A percentile compares a stretch with the other conserved stretches of the same genome.
phyloP scores from a whole-genome alignment of 164 flowering plant species.

The Buxus sempervirens region DNA sequence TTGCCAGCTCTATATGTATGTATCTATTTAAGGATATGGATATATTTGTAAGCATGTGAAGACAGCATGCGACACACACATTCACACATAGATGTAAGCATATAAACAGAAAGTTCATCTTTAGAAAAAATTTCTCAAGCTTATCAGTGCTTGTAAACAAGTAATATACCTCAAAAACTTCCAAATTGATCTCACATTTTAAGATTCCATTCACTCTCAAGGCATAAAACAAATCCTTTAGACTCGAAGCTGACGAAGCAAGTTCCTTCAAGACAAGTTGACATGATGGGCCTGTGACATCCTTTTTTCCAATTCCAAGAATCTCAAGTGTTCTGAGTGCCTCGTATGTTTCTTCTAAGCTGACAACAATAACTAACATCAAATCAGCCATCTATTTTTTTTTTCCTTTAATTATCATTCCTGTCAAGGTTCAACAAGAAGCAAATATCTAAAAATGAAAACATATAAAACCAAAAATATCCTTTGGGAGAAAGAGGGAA shows the following conservation, averaged over 20 bases:
- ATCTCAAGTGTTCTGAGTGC: slow-evolving; percentile 71
- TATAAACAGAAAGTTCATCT: neutral
- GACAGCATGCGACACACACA: no score
- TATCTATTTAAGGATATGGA: no score
- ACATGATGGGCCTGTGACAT: slow-evolving; percentile 49
- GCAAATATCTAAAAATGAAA: neutral
- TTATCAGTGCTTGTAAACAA: neutral
- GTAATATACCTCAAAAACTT: slow-evolving; percentile 52
- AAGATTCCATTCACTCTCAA: slow-evolving; percentile 53
- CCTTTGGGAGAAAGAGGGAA: neutral
- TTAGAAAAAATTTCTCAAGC: neutral
- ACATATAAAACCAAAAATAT: neutral
- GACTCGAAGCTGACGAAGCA: slow-evolving; percentile 46
- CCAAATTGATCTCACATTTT: slow-evolving; percentile 51
- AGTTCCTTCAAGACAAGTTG: slow-evolving; percentile 40
- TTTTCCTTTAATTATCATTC: neutral
- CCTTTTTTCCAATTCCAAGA: slow-evolving; percentile 56
- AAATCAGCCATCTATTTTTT: slow-evolving; percentile 10
- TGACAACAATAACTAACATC: slow-evolving; percentile 20
- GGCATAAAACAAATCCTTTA: slow-evolving; percentile 63
- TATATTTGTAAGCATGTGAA: no score
- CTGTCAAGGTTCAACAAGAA: neutral
- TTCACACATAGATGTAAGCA: no score
- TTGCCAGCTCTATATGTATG: no score
- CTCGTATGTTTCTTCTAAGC: slow-evolving; percentile 83